A percentile compares a stretch with the other conserved stretches of the same genome.
Evolutionary conservation across 106 monocot genomes (phyloP).

Genomic region (Dendrobium nobile): DNA sequence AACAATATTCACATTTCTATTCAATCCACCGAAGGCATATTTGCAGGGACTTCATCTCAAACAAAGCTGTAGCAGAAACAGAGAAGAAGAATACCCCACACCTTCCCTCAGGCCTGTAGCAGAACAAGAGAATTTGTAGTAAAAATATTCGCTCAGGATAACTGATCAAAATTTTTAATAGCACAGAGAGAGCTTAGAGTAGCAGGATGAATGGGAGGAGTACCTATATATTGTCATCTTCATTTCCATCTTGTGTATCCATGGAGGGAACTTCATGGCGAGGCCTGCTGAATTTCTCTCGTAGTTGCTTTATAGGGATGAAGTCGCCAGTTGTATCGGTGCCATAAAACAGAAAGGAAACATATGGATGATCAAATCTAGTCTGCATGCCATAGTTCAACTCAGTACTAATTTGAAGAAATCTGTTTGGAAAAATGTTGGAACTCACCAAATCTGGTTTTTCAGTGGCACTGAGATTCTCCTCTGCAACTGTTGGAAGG

Average conservation of each 20-base stretch:
- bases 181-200: too few relatives aligned
- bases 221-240: constrained; percentile 4
- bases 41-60: too few relatives aligned
- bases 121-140: too few relatives aligned
- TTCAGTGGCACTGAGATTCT: constrained; percentile 59
- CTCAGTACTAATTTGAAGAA: not conserved
- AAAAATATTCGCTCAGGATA: too few relatives aligned
- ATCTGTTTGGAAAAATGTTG: not conserved
- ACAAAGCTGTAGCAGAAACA: too few relatives aligned
- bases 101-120: too few relatives aligned
- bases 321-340: constrained; percentile 83
- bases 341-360: constrained; percentile 84
- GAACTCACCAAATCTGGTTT: constrained; percentile 42
- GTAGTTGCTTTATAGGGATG: constrained; percentile 80
- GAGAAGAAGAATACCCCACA: too few relatives aligned
- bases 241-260: constrained; percentile 41
- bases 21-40: too few relatives aligned
- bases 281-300: constrained; percentile 75
- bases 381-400: constrained; percentile 33
- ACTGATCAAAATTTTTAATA: too few relatives aligned
- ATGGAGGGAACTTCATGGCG: constrained; percentile 60
- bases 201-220: not conserved
- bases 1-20: too few relatives aligned
- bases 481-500: constrained; percentile 59
- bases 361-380: constrained; percentile 84